Conservation (phyloP, 345 rosid species). For the Rhodamnia argentea region DNA sequence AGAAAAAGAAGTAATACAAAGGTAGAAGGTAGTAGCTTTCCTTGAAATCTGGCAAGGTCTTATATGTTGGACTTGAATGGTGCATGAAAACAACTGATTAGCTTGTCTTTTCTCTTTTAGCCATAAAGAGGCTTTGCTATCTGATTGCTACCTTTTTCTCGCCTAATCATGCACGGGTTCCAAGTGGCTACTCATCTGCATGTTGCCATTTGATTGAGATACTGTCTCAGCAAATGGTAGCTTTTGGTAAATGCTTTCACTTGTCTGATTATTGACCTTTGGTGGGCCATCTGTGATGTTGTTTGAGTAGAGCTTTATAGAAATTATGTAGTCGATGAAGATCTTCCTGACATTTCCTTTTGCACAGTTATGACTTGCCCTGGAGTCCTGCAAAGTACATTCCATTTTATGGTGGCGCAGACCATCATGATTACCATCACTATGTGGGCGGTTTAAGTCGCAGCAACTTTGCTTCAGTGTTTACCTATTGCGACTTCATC, state of each 20-base stretch:
- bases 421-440: constrained; percentile 94
- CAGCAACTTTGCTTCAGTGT: constrained; percentile 96
- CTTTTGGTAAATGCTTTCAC: neutral
- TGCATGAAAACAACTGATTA: neutral
- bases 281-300: neutral
- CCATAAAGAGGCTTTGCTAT: neutral
- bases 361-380: constrained; percentile 74
- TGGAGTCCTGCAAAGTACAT: constrained; percentile 82
- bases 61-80: neutral
- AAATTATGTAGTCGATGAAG: neutral
- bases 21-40: neutral
- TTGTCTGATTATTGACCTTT: neutral
- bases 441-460: constrained; percentile 98
- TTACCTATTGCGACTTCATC: constrained; percentile 90
- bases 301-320: neutral
- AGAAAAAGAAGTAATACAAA: neutral
- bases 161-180: neutral
- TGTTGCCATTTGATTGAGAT: neutral
- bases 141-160: neutral
- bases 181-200: neutral
- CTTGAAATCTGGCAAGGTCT: neutral
- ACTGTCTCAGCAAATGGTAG: neutral
- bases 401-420: constrained; percentile 96
- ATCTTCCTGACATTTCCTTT: neutral
- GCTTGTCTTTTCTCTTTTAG: neutral